Conservation (phyloP, 352 stramenopile genomes). For the Phytophthora pinifolia region DNA sequence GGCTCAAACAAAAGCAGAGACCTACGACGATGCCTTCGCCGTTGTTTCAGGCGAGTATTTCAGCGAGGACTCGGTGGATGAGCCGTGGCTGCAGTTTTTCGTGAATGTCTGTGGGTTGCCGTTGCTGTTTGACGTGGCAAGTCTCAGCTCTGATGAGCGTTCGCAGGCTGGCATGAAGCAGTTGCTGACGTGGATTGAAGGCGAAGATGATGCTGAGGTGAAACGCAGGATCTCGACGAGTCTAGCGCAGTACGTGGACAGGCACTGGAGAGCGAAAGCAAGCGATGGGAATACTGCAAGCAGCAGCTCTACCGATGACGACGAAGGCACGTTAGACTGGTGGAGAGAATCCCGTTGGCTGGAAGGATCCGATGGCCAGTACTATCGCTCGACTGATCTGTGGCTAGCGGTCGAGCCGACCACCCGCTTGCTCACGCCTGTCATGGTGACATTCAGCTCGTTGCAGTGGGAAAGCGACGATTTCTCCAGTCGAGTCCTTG, state of each 20-base stretch:
- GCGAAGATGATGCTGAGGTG: slow-evolving; percentile 27
- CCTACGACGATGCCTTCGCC: neutral
- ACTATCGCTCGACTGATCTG: slow-evolving; percentile 40
- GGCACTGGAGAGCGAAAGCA: slow-evolving; percentile 35
- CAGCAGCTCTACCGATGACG: slow-evolving; percentile 6
- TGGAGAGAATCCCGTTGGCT: slow-evolving; percentile 43
- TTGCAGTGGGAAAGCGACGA: slow-evolving; percentile 39
- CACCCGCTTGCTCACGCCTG: slow-evolving; percentile 39
- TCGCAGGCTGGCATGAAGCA: slow-evolving; percentile 29
- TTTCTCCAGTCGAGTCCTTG: slow-evolving; percentile 38
- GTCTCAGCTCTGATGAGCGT: slow-evolving; percentile 13
- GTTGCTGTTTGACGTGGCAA: slow-evolving; percentile 34
- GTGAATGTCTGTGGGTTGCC: slow-evolving; percentile 44
- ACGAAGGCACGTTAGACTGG: slow-evolving; percentile 14
- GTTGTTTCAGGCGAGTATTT: slow-evolving; percentile 28
- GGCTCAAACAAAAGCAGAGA: slow-evolving; percentile 19
- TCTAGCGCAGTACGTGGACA: slow-evolving; percentile 47
- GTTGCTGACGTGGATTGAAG: slow-evolving; percentile 51
- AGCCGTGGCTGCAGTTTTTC: slow-evolving; percentile 37
- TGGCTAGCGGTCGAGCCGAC: slow-evolving; percentile 40
- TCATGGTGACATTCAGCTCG: slow-evolving; percentile 49
- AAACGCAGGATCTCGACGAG: slow-evolving; percentile 48
- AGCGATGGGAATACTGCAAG: slow-evolving; percentile 3
- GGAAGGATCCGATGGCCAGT: slow-evolving; percentile 37
- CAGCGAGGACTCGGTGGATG: slow-evolving; percentile 13